Evolutionary conservation across 2,329 filamentous ascomycete genomes (phyloP).

Genomic region (Trichoderma koningiopsis): DNA sequence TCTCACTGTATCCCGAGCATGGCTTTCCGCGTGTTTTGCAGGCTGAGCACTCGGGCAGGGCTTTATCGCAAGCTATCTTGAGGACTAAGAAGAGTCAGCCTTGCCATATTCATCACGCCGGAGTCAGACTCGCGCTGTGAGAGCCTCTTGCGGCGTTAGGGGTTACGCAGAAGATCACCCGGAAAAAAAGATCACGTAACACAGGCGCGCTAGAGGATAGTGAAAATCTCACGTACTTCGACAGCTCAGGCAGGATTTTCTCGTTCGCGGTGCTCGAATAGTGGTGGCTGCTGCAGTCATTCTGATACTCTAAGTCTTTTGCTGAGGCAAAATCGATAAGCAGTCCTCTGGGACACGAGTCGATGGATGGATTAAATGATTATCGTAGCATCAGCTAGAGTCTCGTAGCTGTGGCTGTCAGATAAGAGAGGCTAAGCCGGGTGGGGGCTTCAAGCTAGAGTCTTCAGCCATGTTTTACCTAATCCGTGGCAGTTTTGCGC

Average conservation of each 20-base stretch:
- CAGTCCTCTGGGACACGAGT: background rate
- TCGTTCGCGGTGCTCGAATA: background rate
- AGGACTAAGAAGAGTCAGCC: conserved; percentile 11
- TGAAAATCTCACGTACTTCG: conserved; percentile 20
- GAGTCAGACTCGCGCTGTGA: background rate
- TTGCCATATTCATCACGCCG: background rate
- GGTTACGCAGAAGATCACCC: background rate
- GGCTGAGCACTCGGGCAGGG: conserved; percentile 14
- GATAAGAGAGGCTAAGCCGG: background rate
- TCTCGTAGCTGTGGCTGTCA: background rate
- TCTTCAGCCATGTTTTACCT: background rate
- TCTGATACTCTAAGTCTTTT: too few relatives aligned
- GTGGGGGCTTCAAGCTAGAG: background rate
- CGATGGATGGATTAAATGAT: background rate
- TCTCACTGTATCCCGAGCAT: conserved; percentile 24
- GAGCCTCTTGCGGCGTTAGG: background rate
- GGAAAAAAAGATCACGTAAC: background rate
- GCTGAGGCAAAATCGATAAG: background rate
- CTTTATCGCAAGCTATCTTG: conserved; percentile 25
- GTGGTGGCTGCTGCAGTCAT: conserved; percentile 10
- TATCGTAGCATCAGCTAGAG: background rate
- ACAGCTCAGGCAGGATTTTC: conserved; percentile 20
- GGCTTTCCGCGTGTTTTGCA: conserved; percentile 19
- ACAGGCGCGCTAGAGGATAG: background rate
- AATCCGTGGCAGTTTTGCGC: background rate